Percentiles rank a stretch among this genome's conserved stretches.
Conservation (phyloP, 2,329 filamentous ascomycete species). For the Hypoxylon sp. region DNA sequence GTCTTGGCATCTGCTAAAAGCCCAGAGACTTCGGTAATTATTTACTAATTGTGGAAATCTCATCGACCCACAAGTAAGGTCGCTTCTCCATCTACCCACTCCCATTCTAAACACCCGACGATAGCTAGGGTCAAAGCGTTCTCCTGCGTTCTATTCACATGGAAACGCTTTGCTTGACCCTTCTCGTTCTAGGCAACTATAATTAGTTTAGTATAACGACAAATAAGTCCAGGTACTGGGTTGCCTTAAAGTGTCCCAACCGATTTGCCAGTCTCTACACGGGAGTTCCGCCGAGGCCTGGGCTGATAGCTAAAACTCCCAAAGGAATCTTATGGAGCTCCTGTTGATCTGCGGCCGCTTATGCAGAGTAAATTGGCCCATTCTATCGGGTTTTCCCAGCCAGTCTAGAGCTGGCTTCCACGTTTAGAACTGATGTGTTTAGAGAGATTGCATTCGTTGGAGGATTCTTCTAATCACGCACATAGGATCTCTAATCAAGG, state of each 20-base stretch:
- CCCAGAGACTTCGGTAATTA: conserved; percentile 27
- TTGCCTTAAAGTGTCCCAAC: neutral
- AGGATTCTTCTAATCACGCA: neutral
- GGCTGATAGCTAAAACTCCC: neutral
- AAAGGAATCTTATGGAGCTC: neutral
- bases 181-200: conserved; percentile 1
- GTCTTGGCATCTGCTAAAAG: conserved; percentile 23
- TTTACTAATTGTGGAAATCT: conserved; percentile 34
- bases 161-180: neutral
- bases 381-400: conserved; percentile 1
- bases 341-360: conserved; percentile 17
- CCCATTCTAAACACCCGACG: neutral
- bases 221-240: neutral
- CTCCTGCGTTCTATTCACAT: neutral
- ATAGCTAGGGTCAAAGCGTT: conserved; percentile 15
- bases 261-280: neutral
- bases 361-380: conserved; percentile 10
- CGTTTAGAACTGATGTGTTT: neutral
- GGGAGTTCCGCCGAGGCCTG: neutral
- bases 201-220: conserved; percentile 1
- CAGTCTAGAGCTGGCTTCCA: conserved; percentile 1
- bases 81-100: conserved; percentile 5
- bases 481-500: neutral
- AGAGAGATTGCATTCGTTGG: neutral
- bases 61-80: conserved; percentile 11